phyloP scores from a whole-genome alignment of 805 yeast genomes.

The Isabelozyma pseudorhagii region DNA sequence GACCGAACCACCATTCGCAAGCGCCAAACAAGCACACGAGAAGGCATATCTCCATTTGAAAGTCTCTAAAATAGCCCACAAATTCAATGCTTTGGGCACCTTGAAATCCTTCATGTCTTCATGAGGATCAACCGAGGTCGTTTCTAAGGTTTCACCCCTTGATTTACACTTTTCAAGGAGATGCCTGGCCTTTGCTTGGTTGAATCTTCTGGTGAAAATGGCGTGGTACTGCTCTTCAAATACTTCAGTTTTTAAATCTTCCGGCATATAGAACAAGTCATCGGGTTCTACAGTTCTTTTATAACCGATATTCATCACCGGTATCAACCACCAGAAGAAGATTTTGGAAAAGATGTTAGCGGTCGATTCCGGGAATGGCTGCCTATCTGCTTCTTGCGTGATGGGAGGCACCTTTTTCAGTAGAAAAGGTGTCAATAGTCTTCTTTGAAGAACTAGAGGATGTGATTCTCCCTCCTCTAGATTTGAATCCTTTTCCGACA shows the following conservation, averaged over 20 bases:
- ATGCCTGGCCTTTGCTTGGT: conserved; percentile 18
- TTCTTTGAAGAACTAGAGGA: conserved; percentile 22
- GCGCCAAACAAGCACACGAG: conserved; percentile 20
- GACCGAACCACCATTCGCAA: conserved; percentile 23
- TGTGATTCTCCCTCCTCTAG: neutral
- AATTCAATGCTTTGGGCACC: conserved; percentile 19
- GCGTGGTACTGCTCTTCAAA: conserved; percentile 25
- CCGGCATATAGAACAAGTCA: conserved; percentile 48
- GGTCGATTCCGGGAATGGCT: conserved; percentile 38
- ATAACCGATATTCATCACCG: conserved; percentile 64
- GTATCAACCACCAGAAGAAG: conserved; percentile 68
- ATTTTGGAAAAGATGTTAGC: conserved; percentile 39
- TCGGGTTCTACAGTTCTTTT: conserved; percentile 65
- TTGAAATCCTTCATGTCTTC: conserved; percentile 30
- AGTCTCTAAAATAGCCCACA: conserved; percentile 23
- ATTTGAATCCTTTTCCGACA: neutral
- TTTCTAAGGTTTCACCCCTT: conserved; percentile 21
- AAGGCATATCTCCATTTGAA: conserved; percentile 27
- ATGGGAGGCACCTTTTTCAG: conserved; percentile 48
- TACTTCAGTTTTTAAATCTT: conserved; percentile 30
- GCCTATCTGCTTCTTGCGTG: conserved; percentile 50
- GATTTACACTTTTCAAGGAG: conserved; percentile 21
- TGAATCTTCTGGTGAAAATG: conserved; percentile 16
- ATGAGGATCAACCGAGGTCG: conserved; percentile 15
- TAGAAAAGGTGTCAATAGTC: conserved; percentile 31